Conservation (phyloP, 768 basidiomycete species). For the Russula dissimulans region DNA sequence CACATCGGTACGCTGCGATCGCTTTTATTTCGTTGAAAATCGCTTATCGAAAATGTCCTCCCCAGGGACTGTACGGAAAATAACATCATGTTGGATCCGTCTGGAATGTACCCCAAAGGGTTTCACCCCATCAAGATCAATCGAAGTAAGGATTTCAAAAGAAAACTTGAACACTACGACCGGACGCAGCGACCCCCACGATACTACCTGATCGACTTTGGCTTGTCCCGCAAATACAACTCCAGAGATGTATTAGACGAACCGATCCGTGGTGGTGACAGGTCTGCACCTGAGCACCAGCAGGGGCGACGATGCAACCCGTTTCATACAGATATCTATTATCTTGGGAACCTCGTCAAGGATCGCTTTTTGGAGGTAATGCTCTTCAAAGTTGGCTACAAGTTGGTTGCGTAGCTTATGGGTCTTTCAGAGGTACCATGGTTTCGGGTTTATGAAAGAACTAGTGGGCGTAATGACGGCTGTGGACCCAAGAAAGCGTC, state of each 20-base stretch:
- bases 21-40: slow-evolving; percentile 13
- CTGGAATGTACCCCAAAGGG: neutral
- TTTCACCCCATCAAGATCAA: neutral
- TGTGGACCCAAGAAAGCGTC: neutral
- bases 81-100: slow-evolving; percentile 1
- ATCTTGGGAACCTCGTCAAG: slow-evolving; percentile 11
- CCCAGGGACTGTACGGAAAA: neutral
- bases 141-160: neutral
- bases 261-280: slow-evolving; percentile 24
- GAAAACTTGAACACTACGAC: neutral
- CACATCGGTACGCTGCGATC: slow-evolving; percentile 25
- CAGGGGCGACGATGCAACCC: slow-evolving; percentile 21
- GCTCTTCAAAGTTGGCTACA: slow-evolving; percentile 21
- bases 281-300: slow-evolving; percentile 28
- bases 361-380: slow-evolving; percentile 24
- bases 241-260: slow-evolving; percentile 22
- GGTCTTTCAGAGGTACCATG: slow-evolving; percentile 17
- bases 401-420: neutral
- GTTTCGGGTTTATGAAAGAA: slow-evolving; percentile 22
- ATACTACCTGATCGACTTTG: slow-evolving; percentile 21
- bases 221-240: slow-evolving; percentile 10
- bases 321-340: slow-evolving; percentile 16
- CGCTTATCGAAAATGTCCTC: neutral
- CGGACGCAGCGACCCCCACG: slow-evolving; percentile 21
- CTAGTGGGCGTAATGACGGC: slow-evolving; percentile 15